Conservation (phyloP, 2,329 filamentous ascomycete species). For the Pseudodiploospora longispora region DNA sequence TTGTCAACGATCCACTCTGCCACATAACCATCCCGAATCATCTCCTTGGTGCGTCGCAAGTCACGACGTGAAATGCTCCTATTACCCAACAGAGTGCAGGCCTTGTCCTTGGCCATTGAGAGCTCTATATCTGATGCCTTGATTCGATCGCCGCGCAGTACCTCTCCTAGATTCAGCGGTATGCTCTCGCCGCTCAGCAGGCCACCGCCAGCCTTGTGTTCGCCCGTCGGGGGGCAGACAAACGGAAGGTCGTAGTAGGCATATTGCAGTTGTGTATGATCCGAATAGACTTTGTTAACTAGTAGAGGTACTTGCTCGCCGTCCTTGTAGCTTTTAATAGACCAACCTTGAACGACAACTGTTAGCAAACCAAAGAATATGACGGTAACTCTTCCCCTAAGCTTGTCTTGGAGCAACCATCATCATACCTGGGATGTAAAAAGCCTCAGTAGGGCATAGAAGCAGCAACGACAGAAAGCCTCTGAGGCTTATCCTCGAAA, state of each 20-base stretch:
- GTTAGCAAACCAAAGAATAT: conserved; percentile 5
- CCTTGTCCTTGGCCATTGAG: conserved; percentile 64
- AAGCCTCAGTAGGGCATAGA: conserved; percentile 43
- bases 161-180: conserved; percentile 77
- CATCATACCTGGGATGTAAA: conserved; percentile 74
- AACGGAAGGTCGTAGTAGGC: conserved; percentile 85
- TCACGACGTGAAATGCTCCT: conserved; percentile 56
- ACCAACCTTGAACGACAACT: conserved; percentile 52
- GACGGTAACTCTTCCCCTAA: conserved; percentile 3
- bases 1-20: conserved; percentile 93
- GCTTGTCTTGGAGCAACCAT: neutral
- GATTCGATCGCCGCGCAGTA: conserved; percentile 80
- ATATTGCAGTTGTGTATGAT: conserved; percentile 84
- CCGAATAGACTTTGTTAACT: conserved; percentile 87
- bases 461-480: conserved; percentile 36
- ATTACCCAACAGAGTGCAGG: conserved; percentile 66
- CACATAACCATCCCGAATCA: conserved; percentile 75
- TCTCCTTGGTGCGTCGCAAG: conserved; percentile 58
- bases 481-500: conserved; percentile 25
- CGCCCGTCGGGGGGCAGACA: conserved; percentile 70
- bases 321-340: conserved; percentile 70
- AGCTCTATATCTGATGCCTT: conserved; percentile 77
- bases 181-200: conserved; percentile 70
- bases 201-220: conserved; percentile 54
- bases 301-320: conserved; percentile 74